Evolutionary conservation across 2,329 filamentous ascomycete genomes (phyloP), one percentile per base, ranked within the genome.

Genomic region (Ophiostoma australiae): DNA sequence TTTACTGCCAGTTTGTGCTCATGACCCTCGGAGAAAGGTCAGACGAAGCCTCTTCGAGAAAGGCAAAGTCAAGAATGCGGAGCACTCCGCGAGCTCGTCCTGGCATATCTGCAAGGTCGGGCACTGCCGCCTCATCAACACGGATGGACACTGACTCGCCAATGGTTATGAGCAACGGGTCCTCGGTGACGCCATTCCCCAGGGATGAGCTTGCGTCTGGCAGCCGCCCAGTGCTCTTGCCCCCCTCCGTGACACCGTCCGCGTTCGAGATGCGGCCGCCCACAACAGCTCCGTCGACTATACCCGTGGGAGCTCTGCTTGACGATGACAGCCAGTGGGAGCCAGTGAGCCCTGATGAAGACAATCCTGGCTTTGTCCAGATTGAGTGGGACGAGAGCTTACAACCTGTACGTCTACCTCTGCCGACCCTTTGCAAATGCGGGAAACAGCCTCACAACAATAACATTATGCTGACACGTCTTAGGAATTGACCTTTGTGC

Each of bases 11-110:
- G 74, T 94, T 93, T 75, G 90, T 93, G 63, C 84, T 94, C 72
- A 94, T 93, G 91, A 94, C 91, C 0, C 88, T 91, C 10, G 91
- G 91, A 17, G 90, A 93, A 74, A 83, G 70, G 84, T 72, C 82
- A 76, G 75, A 80, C 77, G 70, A 82, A 75, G 70, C 80, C 75
- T n/a, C 67, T 15, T 73, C 71, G 35, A 80, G 81, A 72, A 61
- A 75, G 37, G 23, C 66, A 72, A 72, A 61, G 1, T 17, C 69
- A 11, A 68, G 71, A 7, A 65, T 72, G 33, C 70, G 55, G 1
- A 67, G 65, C 31, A 41, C 61, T 1, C 65, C 70, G 15, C 20
- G 33, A 13, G 31, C 63, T 15, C 35, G 44, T 11, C 65, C 70
- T 1, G 27, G 39, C 4, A 23, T 71, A 0, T 48, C 65, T 15